phyloP scores from a whole-genome alignment of 2,329 filamentous ascomycete genomes.

The Verticillium dahliae region DNA sequence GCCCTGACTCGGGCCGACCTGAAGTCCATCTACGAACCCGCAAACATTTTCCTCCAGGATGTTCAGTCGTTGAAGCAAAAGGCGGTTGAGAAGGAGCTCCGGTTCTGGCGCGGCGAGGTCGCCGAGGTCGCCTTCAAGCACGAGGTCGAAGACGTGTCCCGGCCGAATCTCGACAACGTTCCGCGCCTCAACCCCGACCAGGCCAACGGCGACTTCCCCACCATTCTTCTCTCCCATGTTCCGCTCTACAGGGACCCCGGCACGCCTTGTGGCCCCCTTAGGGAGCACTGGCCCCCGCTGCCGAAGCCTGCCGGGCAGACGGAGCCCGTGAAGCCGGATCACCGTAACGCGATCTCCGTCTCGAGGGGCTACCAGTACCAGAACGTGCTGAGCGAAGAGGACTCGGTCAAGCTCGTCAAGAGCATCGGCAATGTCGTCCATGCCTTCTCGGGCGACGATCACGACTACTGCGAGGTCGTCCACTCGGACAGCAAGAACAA shows the following conservation, averaged over 20 bases:
- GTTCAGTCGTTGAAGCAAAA: constrained; percentile 60
- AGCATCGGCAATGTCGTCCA: constrained; percentile 77
- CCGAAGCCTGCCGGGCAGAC: constrained; percentile 53
- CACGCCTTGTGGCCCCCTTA: constrained; percentile 79
- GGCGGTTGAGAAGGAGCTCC: constrained; percentile 63
- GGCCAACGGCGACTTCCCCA: constrained; percentile 62
- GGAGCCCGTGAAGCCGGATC: constrained; percentile 49
- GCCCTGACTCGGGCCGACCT: constrained; percentile 46
- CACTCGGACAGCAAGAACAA: constrained; percentile 64
- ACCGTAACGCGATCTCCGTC: constrained; percentile 73
- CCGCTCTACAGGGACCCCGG: constrained; percentile 77
- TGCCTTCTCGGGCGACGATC: constrained; percentile 92
- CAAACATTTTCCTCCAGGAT: constrained; percentile 66
- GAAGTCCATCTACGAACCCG: constrained; percentile 65
- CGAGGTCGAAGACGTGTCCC: constrained; percentile 49
- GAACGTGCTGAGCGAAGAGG: constrained; percentile 74
- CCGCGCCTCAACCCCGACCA: constrained; percentile 31
- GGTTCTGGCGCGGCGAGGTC: constrained; percentile 53
- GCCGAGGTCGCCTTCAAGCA: constrained; percentile 52
- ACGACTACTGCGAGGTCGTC: constrained; percentile 90
- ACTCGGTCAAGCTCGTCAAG: constrained; percentile 70
- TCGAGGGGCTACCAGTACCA: constrained; percentile 88
- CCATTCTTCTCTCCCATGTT: constrained; percentile 84
- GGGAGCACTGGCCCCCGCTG: constrained; percentile 76
- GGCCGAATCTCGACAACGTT: constrained; percentile 30